phyloP scores from a whole-genome alignment of 140 eudicot species.

The Cichorium intybus region DNA sequence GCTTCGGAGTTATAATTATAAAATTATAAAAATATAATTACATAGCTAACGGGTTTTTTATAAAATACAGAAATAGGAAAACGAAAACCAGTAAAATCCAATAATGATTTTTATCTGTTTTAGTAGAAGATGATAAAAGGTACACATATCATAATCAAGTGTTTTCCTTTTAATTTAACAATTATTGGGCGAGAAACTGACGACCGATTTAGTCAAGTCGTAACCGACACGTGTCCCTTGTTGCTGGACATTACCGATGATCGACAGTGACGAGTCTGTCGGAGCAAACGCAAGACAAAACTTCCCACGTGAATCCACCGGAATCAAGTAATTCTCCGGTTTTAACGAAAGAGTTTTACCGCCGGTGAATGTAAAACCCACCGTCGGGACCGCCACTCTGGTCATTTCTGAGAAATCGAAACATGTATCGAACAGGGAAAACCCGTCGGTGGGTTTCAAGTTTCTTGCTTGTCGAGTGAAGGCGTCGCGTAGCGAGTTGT shows the following conservation, averaged over 20 bases:
- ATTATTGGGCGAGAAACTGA: slow-evolving; percentile 54
- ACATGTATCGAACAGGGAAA: slow-evolving; percentile 67
- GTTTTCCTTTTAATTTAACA: slow-evolving; percentile 30
- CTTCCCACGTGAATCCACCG: slow-evolving; percentile 59
- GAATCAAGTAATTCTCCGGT: slow-evolving; percentile 49
- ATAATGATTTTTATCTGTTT: slow-evolving; percentile 1
- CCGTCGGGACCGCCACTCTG: slow-evolving; percentile 56
- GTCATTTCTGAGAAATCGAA: slow-evolving; percentile 46
- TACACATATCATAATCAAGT: slow-evolving; percentile 12
- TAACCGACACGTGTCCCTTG: slow-evolving; percentile 86
- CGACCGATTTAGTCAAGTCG: slow-evolving; percentile 36
- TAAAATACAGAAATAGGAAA: slow-evolving; percentile 4
- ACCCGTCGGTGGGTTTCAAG: slow-evolving; percentile 30
- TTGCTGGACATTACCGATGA: slow-evolving; percentile 76
- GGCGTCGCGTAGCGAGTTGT: slow-evolving; percentile 50
- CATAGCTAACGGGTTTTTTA: too few relatives aligned
- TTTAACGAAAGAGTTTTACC: slow-evolving; percentile 42
- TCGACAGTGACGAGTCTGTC: slow-evolving; percentile 43
- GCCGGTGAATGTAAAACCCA: slow-evolving; percentile 49
- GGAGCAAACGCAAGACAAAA: slow-evolving; percentile 73
- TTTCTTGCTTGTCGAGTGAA: slow-evolving; percentile 32
- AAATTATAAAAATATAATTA: too few relatives aligned
- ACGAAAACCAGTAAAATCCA: background rate
- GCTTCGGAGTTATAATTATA: too few relatives aligned
- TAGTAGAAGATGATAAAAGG: background rate